phyloP scores from a whole-genome alignment of 2,329 filamentous ascomycete genomes.

The Sporothrix curviconia region DNA sequence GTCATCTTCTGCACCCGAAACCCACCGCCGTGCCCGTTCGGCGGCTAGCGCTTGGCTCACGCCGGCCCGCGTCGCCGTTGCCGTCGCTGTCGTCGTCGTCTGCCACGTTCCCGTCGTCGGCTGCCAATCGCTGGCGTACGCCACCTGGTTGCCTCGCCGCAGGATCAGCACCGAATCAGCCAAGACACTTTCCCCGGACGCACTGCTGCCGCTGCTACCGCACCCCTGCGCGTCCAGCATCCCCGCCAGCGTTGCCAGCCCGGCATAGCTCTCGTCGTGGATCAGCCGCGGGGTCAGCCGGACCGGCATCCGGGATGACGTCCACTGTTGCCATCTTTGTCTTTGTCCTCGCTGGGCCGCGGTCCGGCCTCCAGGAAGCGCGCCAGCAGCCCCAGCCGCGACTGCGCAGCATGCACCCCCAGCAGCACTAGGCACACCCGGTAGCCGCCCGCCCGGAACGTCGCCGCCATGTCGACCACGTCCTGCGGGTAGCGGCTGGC shows the following conservation, averaged over 20 bases:
- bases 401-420: slow-evolving; percentile 37
- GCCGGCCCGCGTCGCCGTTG: too few relatives aligned
- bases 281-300: slow-evolving; percentile 37
- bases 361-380: slow-evolving; percentile 33
- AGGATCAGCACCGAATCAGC: slow-evolving; percentile 34
- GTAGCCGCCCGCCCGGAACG: slow-evolving; percentile 32
- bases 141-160: slow-evolving; percentile 33
- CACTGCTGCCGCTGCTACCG: background rate
- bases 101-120: background rate
- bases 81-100: too few relatives aligned
- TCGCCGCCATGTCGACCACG: slow-evolving; percentile 30
- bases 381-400: slow-evolving; percentile 36
- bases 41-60: slow-evolving; percentile 15
- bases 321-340: background rate
- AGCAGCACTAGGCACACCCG: slow-evolving; percentile 35
- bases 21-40: slow-evolving; percentile 16
- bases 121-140: slow-evolving; percentile 20
- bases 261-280: slow-evolving; percentile 41
- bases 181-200: background rate
- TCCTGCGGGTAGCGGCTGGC: slow-evolving; percentile 39
- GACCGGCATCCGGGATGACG: slow-evolving; percentile 26
- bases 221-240: slow-evolving; percentile 29
- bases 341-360: slow-evolving; percentile 21
- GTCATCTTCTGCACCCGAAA: too few relatives aligned
- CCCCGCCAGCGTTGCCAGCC: slow-evolving; percentile 31